Evolutionary conservation across 2,329 filamentous ascomycete genomes (phyloP).

Genomic region (Verticillium zaregamsianum): DNA sequence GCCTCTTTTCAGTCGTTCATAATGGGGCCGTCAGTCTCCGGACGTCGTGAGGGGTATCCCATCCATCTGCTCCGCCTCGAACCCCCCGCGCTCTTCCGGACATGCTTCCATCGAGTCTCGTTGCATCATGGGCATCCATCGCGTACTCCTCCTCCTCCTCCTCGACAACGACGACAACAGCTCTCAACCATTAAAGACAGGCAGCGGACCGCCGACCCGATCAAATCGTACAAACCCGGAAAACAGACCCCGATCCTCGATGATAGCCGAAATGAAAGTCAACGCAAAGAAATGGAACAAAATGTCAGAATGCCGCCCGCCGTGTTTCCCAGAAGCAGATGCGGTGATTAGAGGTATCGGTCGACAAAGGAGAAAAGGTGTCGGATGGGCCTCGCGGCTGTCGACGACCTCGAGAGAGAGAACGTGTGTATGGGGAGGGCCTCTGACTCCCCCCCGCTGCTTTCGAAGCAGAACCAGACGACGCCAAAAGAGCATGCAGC

Average conservation of each 20-base stretch:
- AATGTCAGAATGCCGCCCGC: background rate
- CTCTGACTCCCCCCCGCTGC: background rate
- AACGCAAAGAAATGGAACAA: background rate
- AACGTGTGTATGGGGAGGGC: background rate
- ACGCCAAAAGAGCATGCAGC: background rate
- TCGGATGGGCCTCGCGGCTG: background rate
- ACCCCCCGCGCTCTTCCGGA: background rate
- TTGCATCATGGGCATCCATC: constrained; percentile 4
- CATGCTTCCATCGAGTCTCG: constrained; percentile 12
- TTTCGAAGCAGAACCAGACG: background rate
- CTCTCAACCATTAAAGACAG: background rate
- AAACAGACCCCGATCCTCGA: background rate
- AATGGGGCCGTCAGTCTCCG: constrained; percentile 9
- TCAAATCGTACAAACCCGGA: background rate
- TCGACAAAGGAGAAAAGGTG: background rate
- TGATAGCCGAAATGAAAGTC: background rate
- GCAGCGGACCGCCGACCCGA: background rate
- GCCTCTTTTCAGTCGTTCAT: constrained; percentile 5
- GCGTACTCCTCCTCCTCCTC: background rate
- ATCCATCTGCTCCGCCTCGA: background rate
- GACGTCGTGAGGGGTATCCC: constrained; percentile 8
- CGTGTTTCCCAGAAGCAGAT: background rate
- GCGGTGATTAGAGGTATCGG: background rate
- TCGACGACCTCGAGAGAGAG: background rate
- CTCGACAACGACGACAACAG: background rate